Percentiles rank a stretch among this genome's conserved stretches.
These are phyloP conservation scores for Chamaecyparis obtusa DNA, from an alignment of 75 land plant species.

Conservation along the genomic window DNA sequence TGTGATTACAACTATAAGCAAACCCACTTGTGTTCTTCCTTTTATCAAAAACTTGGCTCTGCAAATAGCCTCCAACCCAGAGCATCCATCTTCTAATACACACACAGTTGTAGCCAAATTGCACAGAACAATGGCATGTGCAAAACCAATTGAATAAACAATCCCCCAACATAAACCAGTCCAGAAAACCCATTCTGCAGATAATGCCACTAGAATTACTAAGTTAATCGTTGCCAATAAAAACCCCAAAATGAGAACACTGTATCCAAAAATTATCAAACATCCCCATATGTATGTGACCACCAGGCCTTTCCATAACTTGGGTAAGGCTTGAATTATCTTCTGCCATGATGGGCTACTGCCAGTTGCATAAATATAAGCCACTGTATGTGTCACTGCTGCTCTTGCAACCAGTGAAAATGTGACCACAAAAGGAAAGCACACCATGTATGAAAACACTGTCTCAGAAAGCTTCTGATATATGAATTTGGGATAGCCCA, in stretches of 20 bases:
- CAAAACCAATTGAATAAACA: conserved; percentile 19
- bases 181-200: neutral
- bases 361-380: conserved; percentile 15
- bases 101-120: conserved; percentile 27
- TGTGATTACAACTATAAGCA: conserved; percentile 19
- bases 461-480: conserved; percentile 19
- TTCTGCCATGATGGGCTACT: conserved; percentile 3
- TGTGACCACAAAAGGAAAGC: conserved; percentile 18
- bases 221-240: neutral
- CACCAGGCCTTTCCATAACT: conserved; percentile 15
- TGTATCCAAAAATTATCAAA: conserved; percentile 7
- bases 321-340: conserved; percentile 7
- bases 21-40: conserved; percentile 29
- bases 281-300: conserved; percentile 21
- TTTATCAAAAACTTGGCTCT: conserved; percentile 17
- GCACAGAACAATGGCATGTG: conserved; percentile 9
- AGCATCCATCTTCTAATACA: conserved; percentile 14
- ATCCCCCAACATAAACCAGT: conserved; percentile 3
- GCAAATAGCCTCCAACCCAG: conserved; percentile 16
- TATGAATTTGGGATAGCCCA: neutral
- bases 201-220: neutral
- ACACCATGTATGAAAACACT: conserved; percentile 14
- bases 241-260: neutral
- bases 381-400: conserved; percentile 20
- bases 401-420: conserved; percentile 17